phyloP scores from a whole-genome alignment of 1,284 basidiomycete species.

The Melampsora americana region DNA sequence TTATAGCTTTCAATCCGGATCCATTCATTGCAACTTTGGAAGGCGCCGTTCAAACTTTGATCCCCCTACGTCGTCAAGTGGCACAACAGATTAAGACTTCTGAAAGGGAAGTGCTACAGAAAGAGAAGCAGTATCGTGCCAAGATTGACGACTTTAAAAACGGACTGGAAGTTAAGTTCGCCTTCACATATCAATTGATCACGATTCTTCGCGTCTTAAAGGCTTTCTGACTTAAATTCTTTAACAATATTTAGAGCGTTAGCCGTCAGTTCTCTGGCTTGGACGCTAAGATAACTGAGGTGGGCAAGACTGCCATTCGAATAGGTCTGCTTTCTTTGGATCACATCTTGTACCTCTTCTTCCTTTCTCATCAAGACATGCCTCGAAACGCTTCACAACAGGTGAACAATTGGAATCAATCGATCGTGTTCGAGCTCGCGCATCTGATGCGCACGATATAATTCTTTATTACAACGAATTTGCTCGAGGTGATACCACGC shows the following conservation, averaged over 20 bases:
- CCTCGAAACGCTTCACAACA: conserved; percentile 51
- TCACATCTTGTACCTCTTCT: background rate
- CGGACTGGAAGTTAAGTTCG: conserved; percentile 33
- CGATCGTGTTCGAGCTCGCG: conserved; percentile 84
- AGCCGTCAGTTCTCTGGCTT: conserved; percentile 41
- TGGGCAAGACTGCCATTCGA: conserved; percentile 87
- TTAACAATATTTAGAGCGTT: conserved; percentile 26
- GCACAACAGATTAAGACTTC: conserved; percentile 27
- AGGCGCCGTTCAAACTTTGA: conserved; percentile 39
- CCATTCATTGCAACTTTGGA: conserved; percentile 43
- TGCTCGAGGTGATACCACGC: conserved; percentile 74
- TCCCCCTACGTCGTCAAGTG: conserved; percentile 30
- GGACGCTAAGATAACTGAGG: conserved; percentile 71
- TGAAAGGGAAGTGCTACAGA: conserved; percentile 41
- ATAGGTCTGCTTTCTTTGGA: conserved; percentile 64
- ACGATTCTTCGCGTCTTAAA: background rate
- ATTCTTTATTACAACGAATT: conserved; percentile 94
- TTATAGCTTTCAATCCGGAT: conserved; percentile 43
- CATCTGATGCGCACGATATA: conserved; percentile 90
- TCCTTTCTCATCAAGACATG: background rate
- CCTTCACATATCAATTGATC: background rate
- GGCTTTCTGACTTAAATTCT: background rate
- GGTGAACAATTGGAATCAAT: conserved; percentile 94
- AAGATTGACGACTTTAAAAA: conserved; percentile 43
- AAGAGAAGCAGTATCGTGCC: conserved; percentile 37